Evolutionary conservation across 2,329 filamentous ascomycete species (phyloP).

Genomic region (Ploettnerulaceae sp.): DNA sequence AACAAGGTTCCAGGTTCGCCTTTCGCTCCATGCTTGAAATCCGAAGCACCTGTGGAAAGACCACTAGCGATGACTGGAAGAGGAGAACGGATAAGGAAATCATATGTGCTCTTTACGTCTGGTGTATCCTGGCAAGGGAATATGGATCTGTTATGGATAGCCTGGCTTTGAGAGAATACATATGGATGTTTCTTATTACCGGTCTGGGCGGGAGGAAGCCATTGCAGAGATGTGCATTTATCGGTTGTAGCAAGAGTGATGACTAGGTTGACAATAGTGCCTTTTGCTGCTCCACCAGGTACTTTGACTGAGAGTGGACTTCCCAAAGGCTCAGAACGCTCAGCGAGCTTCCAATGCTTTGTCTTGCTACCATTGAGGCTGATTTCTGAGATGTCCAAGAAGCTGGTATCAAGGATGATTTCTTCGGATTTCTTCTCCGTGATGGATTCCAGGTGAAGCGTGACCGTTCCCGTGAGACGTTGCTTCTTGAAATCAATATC

Average conservation of each 20-base stretch:
- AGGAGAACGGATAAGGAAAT: constrained; percentile 80
- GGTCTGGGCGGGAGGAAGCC: constrained; percentile 89
- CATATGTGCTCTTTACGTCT: constrained; percentile 92
- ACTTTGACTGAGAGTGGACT: constrained; percentile 63
- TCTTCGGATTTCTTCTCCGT: constrained; percentile 68
- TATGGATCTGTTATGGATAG: constrained; percentile 87
- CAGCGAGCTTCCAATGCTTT: constrained; percentile 59
- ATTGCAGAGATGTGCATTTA: constrained; percentile 88
- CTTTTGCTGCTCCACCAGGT: constrained; percentile 49
- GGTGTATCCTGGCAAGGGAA: constrained; percentile 98
- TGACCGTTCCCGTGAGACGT: constrained; percentile 70
- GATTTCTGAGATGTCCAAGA: constrained; percentile 68
- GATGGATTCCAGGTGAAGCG: constrained; percentile 70
- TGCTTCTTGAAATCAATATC: constrained; percentile 79
- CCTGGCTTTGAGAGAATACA: constrained; percentile 97
- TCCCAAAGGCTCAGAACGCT: constrained; percentile 68
- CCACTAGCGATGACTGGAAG: constrained; percentile 91
- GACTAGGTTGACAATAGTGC: constrained; percentile 49
- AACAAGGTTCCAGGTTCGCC: constrained; percentile 51
- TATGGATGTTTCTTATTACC: constrained; percentile 95
- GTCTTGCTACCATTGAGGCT: constrained; percentile 60
- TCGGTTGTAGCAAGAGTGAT: constrained; percentile 77
- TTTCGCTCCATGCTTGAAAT: constrained; percentile 46
- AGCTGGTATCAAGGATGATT: constrained; percentile 84
- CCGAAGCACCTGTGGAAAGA: constrained; percentile 51